Conservation (phyloP, 225 moss, liverwort and hornwort species). For the Anthoceros angustus region DNA sequence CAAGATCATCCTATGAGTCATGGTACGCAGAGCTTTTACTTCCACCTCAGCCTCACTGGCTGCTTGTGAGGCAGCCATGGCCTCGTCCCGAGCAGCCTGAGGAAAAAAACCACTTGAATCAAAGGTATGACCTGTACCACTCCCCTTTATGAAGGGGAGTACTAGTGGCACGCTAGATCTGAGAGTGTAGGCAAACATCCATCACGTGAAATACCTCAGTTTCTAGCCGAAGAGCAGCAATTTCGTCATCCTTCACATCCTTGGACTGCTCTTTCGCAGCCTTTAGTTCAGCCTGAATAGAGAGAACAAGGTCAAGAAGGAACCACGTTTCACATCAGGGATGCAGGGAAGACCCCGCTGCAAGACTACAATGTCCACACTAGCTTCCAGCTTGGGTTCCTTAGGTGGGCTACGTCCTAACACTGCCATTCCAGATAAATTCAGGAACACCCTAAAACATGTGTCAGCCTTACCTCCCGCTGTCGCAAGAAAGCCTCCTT, state of each 20-base stretch:
- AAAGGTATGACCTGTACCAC: not conserved
- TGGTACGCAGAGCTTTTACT: conserved; percentile 70
- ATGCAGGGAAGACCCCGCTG: not conserved
- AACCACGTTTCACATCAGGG: not conserved
- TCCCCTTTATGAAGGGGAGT: not conserved
- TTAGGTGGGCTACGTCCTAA: not conserved
- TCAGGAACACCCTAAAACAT: not conserved
- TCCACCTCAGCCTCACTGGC: conserved; percentile 60
- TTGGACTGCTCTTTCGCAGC: conserved; percentile 67
- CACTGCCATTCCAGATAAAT: not conserved
- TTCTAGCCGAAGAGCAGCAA: conserved; percentile 71
- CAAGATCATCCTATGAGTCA: conserved; percentile 86
- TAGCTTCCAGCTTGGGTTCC: too few species aligned
- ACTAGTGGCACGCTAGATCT: not conserved
- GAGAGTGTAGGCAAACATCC: not conserved
- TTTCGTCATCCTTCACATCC: conserved; percentile 83
- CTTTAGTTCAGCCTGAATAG: conserved; percentile 37
- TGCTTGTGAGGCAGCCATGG: conserved; percentile 43
- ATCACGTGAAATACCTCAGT: conserved; percentile 19
- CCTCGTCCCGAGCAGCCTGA: conserved; percentile 46
- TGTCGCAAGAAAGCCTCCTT: conserved; percentile 59
- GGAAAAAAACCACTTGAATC: not conserved
- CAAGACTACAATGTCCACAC: too few species aligned
- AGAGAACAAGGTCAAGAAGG: too few species aligned
- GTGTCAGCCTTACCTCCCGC: conserved; percentile 26